Conservation (phyloP, 2,329 filamentous ascomycete genomes). For the Xylaria sp. region DNA sequence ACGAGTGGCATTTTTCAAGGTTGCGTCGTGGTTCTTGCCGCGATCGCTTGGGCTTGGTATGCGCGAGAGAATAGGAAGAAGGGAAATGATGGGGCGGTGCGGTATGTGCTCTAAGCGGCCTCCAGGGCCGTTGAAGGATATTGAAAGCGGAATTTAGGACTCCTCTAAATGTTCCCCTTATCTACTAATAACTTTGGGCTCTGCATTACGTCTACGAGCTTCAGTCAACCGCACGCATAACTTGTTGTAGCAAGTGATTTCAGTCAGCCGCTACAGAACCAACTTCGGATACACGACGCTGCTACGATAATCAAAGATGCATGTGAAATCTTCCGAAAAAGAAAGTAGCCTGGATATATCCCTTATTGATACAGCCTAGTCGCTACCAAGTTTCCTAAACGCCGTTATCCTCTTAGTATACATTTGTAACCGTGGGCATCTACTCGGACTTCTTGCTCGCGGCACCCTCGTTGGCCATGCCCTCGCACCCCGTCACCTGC, state of each 20-base stretch:
- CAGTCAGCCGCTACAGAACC: too few species aligned
- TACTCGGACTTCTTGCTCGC: constrained; percentile 46
- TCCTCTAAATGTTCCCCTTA: background rate
- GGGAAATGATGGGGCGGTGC: background rate
- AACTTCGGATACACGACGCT: too few species aligned
- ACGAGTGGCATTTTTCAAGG: background rate
- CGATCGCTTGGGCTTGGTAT: background rate
- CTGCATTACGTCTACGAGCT: too few species aligned
- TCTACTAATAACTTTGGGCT: background rate
- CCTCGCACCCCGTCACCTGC: constrained; percentile 66
- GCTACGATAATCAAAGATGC: too few species aligned
- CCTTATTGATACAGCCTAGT: background rate
- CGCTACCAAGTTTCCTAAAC: background rate
- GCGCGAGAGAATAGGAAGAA: background rate
- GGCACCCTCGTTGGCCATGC: constrained; percentile 67
- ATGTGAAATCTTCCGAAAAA: background rate
- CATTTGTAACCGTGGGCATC: background rate
- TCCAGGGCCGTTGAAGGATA: background rate
- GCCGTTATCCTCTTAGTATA: background rate
- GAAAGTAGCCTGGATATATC: background rate
- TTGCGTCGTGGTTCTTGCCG: background rate
- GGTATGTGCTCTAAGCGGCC: background rate
- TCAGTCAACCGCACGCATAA: too few species aligned
- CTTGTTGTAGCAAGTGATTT: too few species aligned
- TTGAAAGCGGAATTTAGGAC: background rate